A percentile compares a stretch with the other conserved stretches of the same genome.
phyloP scores from a whole-genome alignment of 1,139 yeast species.

The Saccharomyces hybrid region DNA sequence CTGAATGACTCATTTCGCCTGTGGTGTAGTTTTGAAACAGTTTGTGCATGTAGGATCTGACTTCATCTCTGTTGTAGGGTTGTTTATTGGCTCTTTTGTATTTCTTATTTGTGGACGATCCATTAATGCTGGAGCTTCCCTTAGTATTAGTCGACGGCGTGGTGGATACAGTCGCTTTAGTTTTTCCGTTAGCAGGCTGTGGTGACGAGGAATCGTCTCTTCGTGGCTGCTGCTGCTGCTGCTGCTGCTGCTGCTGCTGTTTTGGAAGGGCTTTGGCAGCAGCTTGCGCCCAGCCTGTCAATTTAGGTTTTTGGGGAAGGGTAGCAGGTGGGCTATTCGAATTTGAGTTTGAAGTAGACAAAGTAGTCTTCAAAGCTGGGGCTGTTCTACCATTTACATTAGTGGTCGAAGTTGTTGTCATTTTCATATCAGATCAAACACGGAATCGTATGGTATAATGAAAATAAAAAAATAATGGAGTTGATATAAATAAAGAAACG shows the following conservation, averaged over 20 bases:
- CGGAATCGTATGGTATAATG: not conserved
- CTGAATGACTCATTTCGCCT: constrained; percentile 3
- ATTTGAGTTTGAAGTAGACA: not conserved
- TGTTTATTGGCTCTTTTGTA: constrained; percentile 9
- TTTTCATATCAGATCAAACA: not conserved
- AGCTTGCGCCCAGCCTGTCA: constrained; percentile 31
- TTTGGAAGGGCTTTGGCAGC: constrained; percentile 26
- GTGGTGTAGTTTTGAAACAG: constrained; percentile 15
- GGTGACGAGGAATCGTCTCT: not conserved
- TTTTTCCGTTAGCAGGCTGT: not conserved
- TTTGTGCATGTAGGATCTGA: constrained; percentile 17
- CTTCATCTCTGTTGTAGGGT: constrained; percentile 26
- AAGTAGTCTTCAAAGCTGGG: not conserved
- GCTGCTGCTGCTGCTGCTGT: not conserved
- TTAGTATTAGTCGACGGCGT: not conserved
- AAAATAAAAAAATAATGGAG: not conserved
- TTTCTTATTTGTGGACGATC: not conserved
- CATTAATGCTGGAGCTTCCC: not conserved
- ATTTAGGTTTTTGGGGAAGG: constrained; percentile 15
- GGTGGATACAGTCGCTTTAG: not conserved
- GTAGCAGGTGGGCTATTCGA: constrained; percentile 5
- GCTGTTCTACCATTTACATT: not conserved
- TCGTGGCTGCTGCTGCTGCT: not conserved
- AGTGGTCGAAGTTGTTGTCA: not conserved
- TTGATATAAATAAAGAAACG: not conserved